Base-by-base conservation (phyloP, 1,284 basidiomycete species). In the Tilletia indica region DNA sequence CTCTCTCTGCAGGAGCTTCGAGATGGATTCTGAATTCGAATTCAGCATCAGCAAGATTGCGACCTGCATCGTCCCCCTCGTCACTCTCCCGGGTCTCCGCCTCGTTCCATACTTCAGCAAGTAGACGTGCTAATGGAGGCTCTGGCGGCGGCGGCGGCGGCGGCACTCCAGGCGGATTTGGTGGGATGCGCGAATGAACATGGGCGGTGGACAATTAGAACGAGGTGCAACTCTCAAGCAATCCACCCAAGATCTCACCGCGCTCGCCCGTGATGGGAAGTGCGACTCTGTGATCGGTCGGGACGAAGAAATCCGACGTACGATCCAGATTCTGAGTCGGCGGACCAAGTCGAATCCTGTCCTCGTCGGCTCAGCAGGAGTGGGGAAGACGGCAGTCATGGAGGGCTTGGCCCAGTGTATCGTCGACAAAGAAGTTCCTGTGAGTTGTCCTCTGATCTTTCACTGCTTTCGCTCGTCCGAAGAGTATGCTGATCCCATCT, bases 401-500 rank as follows among this genome's bases (percentile, higher is more conserved):
- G 95, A 97, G 86, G 94, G 93, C 0, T 87, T 97, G 14, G 94
- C 94, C 0, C 91, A 90, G 78, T 87, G 94, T 16, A 94, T 97
- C 72, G 90, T 96, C 1, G 89, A 92, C 6, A 92, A 91, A 81
- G 93, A 97, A 83, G 93, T 97, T 2, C 94, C 95, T n/a, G 51
- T 54, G 21, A 54, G 51, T 54, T 45, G 42, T 45, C 47, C 47
- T 12, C 47, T 48, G 25, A 31, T 31, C 25, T 1, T 31, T 31
- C 25, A 31, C 25, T 31, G 1, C 25, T 31, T 31, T 31, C 25
- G 25, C 25, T 31, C 25, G 2, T 31, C 25, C 25, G 25, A 31
- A 31, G 0, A 31, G 25, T 2, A 31, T 31, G 51, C 51, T 54
- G 8, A 54, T 19, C 8, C 21, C 12, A n/a, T 54, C 16, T 19